Evolutionary conservation across 495 filamentous ascomycete species (phyloP).

Genomic region (Melanomma pulvis-pyrius): DNA sequence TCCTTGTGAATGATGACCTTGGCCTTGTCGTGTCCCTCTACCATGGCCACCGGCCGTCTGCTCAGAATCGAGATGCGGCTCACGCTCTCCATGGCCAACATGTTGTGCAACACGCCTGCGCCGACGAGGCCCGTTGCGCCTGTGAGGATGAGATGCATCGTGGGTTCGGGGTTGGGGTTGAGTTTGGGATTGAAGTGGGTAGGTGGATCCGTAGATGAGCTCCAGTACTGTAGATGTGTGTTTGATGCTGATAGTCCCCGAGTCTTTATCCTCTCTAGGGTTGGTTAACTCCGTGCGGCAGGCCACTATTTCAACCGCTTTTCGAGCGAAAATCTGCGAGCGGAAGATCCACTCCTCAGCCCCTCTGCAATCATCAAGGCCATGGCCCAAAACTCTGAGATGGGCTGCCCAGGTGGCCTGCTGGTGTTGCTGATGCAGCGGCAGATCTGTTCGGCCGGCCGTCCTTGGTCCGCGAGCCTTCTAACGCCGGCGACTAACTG

Average conservation of each 20-base stretch:
- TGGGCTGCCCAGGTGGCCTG: not conserved
- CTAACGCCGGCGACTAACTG: not conserved
- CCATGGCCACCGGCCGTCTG: constrained; percentile 65
- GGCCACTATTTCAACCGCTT: not conserved
- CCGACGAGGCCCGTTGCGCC: constrained; percentile 76
- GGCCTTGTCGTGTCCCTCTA: constrained; percentile 61
- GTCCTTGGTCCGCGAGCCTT: not conserved
- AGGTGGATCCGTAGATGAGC: too few species aligned
- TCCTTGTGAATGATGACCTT: constrained; percentile 70
- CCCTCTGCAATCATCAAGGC: not conserved
- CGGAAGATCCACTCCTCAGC: not conserved
- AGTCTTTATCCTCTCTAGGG: not conserved
- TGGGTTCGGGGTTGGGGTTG: not conserved
- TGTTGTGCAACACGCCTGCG: constrained; percentile 63
- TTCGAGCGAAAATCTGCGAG: not conserved
- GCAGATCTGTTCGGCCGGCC: not conserved
- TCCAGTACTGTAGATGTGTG: too few species aligned
- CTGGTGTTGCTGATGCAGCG: not conserved
- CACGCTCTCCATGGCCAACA: constrained; percentile 60
- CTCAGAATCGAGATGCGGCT: constrained; percentile 68
- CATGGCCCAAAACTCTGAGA: too few species aligned
- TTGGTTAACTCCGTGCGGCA: not conserved
- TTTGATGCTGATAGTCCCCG: too few species aligned
- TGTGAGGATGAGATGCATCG: constrained; percentile 72
- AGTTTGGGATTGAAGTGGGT: not conserved